Evolutionary conservation across 2,329 filamentous ascomycete genomes (phyloP), one percentile per base, ranked within the genome.

Genomic region (Fusarium beomiforme): DNA sequence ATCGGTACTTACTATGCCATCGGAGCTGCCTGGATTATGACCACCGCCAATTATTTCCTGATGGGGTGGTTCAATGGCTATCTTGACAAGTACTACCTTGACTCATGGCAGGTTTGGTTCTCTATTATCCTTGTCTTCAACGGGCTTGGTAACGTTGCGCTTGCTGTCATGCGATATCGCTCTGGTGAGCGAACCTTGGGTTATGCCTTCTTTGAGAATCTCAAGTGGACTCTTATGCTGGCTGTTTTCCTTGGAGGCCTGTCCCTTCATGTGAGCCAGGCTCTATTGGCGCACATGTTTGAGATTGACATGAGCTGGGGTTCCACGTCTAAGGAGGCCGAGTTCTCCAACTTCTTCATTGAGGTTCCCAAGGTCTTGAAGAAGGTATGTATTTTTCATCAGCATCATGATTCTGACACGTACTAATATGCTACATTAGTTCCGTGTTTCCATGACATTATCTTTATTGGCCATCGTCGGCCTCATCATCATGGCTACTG

Each of bases 281-380:
- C 93, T 2, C 84, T 97, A 36, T 82, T 96, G 47, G 87, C 90
- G 8, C 94, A 97, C 83, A 93, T 96, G 88, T 93, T 96, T 79
- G 90, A 93, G 82, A 90, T 95, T 78, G 88, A 96, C 81, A 95
- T 96, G 91, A 89, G 88, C 6, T 96, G 93, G 93, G 93, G 93
- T 54, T 90, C 93, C 2, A 97, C 94, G 1, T 88, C 90, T 42
- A 97, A 97, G 82, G 94, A 97, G 83, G 89, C 89, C 53, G 91
- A 94, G 75, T 90, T 92, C 77, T 91, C 92, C 29, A 92, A 93
- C 80, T 97, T 97, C 82, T 95, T 95, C 82, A 92, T 93, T 66
- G 93, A 96, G 78, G 88, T 95, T 21, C 91, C 92, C 36, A 92
- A 92, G 78, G 92, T 97, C 42, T 79, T 95, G 75, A 91, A 90